phyloP scores from a whole-genome alignment of 2,329 filamentous ascomycete genomes.

The Fusarium torulosum region DNA sequence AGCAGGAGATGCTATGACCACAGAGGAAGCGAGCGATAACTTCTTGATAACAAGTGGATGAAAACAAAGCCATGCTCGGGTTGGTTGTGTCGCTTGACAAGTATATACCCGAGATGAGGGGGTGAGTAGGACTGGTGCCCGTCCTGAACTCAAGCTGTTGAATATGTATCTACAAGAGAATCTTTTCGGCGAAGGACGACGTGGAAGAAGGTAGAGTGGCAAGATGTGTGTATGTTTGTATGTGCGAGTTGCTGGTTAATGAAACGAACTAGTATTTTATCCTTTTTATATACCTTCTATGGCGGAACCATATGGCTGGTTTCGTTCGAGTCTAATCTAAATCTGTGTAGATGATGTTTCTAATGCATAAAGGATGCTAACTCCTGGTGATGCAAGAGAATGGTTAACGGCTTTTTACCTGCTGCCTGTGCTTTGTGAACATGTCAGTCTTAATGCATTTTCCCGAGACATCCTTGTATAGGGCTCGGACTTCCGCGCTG shows the following conservation, averaged over 20 bases:
- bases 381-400: background rate
- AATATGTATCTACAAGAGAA: conserved; percentile 47
- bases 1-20: conserved; percentile 14
- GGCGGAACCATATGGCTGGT: conserved; percentile 12
- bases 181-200: conserved; percentile 21
- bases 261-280: conserved; percentile 49
- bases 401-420: background rate
- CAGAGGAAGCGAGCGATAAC: conserved; percentile 12
- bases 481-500: background rate
- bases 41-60: conserved; percentile 31
- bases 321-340: conserved; percentile 4
- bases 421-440: background rate
- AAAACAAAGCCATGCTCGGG: conserved; percentile 41
- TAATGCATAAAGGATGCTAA: background rate
- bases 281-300: conserved; percentile 30
- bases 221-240: conserved; percentile 46
- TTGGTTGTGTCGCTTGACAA: conserved; percentile 45
- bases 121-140: conserved; percentile 38
- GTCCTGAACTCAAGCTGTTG: conserved; percentile 43
- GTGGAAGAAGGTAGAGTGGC: conserved; percentile 19
- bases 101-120: conserved; percentile 48
- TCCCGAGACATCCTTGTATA: background rate
- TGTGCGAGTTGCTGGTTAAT: conserved; percentile 49
- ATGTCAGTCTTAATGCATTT: background rate
- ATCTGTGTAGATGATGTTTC: background rate